A percentile compares a stretch with the other conserved stretches of the same genome.
Evolutionary conservation across 345 rosid species (phyloP).

Genomic region (Citrus reticulata): DNA sequence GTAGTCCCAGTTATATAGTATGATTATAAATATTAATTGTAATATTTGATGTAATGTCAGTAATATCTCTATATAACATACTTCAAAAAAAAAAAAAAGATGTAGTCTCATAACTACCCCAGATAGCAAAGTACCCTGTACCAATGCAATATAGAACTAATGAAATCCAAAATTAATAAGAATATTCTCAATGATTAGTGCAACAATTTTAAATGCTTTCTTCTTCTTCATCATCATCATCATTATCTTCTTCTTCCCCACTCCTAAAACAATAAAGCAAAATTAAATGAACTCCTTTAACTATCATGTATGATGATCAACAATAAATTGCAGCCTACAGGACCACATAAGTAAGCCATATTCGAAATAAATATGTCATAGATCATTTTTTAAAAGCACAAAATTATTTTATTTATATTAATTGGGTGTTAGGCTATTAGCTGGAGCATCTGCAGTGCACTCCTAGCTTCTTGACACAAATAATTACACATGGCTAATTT

Average conservation of each 20-base stretch:
- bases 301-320: not conserved
- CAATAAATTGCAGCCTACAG: not conserved
- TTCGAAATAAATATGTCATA: not conserved
- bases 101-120: no score
- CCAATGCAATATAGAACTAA: no score
- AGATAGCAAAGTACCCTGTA: no score
- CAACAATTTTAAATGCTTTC: not conserved
- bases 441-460: not conserved
- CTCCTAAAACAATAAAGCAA: not conserved
- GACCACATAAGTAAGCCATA: not conserved
- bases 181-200: not conserved
- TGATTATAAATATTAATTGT: no score
- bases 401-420: no score
- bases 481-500: not conserved
- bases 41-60: no score
- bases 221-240: no score
- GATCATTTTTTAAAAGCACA: no score
- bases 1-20: no score
- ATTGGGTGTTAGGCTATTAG: not conserved
- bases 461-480: not conserved
- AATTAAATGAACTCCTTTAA: constrained; percentile 4
- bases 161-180: not conserved
- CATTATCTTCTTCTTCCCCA: no score
- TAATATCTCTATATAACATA: no score
- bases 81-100: no score